Percentiles rank a stretch among this genome's conserved stretches.
Conservation (phyloP, 2,329 filamentous ascomycete species). For the Aspergillus hortae region DNA sequence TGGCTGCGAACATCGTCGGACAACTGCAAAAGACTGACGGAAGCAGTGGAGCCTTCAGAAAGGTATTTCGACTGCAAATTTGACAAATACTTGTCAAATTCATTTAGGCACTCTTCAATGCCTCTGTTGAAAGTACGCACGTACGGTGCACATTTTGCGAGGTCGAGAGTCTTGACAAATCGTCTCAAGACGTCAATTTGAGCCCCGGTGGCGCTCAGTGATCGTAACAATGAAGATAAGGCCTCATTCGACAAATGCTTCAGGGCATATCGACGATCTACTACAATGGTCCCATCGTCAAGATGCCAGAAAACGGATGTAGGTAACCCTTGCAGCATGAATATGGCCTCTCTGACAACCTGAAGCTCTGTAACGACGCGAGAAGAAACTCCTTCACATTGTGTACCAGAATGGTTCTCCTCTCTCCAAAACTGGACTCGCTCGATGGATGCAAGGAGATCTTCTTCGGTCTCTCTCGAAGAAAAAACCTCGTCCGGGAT, state of each 20-base stretch:
- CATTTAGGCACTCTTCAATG: slow-evolving; percentile 53
- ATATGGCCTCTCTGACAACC: slow-evolving; percentile 71
- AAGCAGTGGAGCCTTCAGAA: slow-evolving; percentile 48
- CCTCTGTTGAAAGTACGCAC: slow-evolving; percentile 69
- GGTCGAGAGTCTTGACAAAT: slow-evolving; percentile 39
- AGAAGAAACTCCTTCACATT: slow-evolving; percentile 18
- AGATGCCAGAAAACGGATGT: slow-evolving; percentile 64
- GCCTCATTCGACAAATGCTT: slow-evolving; percentile 30
- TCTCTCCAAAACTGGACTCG: slow-evolving; percentile 48
- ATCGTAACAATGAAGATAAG: slow-evolving; percentile 31
- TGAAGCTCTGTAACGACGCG: slow-evolving; percentile 65
- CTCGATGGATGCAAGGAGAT: slow-evolving; percentile 38
- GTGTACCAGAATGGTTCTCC: slow-evolving; percentile 17
- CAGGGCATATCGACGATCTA: slow-evolving; percentile 37
- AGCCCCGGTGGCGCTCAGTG: slow-evolving; percentile 49
- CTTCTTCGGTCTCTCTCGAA: slow-evolving; percentile 24
- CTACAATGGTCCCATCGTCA: slow-evolving; percentile 29
- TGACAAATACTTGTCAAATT: slow-evolving; percentile 59
- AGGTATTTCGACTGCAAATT: slow-evolving; percentile 60
- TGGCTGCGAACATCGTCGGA: slow-evolving; percentile 54
- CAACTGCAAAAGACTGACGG: slow-evolving; percentile 65
- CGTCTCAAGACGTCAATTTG: slow-evolving; percentile 46
- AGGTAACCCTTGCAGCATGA: slow-evolving; percentile 77
- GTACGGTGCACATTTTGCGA: slow-evolving; percentile 51
- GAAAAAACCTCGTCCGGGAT: slow-evolving; percentile 33